These are phyloP conservation scores for Phyllosticta ampelicida DNA, from an alignment of 2,329 filamentous ascomycete species.

Conservation along the genomic window DNA sequence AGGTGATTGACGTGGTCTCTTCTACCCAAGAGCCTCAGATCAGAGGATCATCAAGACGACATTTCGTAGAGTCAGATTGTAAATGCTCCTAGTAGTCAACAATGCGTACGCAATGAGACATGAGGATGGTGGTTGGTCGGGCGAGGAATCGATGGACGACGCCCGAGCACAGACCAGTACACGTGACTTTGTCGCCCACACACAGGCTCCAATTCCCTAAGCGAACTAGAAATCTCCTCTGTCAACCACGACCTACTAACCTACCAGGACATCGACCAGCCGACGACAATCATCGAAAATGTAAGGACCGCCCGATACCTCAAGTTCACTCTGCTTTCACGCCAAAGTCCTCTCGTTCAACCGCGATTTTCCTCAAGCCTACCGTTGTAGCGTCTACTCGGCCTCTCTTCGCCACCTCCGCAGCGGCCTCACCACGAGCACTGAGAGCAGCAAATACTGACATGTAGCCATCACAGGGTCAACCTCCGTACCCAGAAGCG, in stretches of 20 bases:
- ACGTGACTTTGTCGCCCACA: neutral
- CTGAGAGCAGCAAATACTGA: slow-evolving; percentile 21
- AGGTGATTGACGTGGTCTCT: neutral
- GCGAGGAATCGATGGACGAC: neutral
- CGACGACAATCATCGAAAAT: slow-evolving; percentile 33
- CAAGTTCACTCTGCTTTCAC: slow-evolving; percentile 12
- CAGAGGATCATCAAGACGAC: neutral
- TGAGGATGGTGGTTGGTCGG: neutral
- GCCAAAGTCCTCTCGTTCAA: neutral
- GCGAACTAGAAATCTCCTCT: slow-evolving; percentile 6
- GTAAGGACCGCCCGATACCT: slow-evolving; percentile 24
- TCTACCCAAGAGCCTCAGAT: no score
- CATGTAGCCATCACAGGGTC: slow-evolving; percentile 56
- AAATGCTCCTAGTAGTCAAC: neutral
- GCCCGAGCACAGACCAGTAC: neutral
- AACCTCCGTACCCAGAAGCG: slow-evolving; percentile 99
- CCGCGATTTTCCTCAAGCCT: neutral
- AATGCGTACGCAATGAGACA: neutral
- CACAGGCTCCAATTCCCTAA: neutral
- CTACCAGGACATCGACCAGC: slow-evolving; percentile 18
- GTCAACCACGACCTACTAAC: slow-evolving; percentile 6
- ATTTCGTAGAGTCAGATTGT: neutral
- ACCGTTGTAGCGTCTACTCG: neutral
- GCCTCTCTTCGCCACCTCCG: slow-evolving; percentile 16
- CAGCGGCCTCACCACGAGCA: slow-evolving; percentile 15